A percentile compares a stretch with the other conserved stretches of the same genome.
These are phyloP conservation scores for Trichoderma afroharzianum DNA, from an alignment of 2,329 filamentous ascomycete species.

Conservation along the genomic window DNA sequence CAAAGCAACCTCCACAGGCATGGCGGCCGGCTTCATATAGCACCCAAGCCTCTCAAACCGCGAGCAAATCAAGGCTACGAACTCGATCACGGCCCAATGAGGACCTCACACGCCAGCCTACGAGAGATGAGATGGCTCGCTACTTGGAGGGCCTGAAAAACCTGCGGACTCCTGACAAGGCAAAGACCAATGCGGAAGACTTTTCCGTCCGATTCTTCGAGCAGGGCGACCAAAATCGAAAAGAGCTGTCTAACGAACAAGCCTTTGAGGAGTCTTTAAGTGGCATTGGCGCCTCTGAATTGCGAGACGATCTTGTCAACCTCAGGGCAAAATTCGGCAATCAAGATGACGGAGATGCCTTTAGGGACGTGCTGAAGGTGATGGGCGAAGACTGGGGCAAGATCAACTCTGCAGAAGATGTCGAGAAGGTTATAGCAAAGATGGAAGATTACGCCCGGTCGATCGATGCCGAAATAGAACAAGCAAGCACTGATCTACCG, in stretches of 20 bases:
- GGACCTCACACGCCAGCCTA: slow-evolving; percentile 25
- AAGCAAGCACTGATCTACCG: slow-evolving; percentile 30
- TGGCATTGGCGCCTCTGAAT: slow-evolving; percentile 33
- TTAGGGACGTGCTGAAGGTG: slow-evolving; percentile 34
- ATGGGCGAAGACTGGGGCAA: slow-evolving; percentile 31
- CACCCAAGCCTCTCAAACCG: slow-evolving; percentile 29
- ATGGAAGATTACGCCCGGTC: slow-evolving; percentile 35
- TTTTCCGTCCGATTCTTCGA: slow-evolving; percentile 47
- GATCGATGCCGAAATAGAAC: slow-evolving; percentile 35
- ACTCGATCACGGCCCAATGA: slow-evolving; percentile 19
- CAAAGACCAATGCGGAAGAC: slow-evolving; percentile 20
- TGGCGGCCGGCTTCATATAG: slow-evolving; percentile 35
- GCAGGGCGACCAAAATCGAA: slow-evolving; percentile 37
- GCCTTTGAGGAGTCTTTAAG: slow-evolving; percentile 40
- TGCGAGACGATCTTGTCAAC: slow-evolving; percentile 36
- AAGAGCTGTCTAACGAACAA: slow-evolving; percentile 37
- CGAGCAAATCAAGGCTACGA: slow-evolving; percentile 21
- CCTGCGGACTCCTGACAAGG: slow-evolving; percentile 23
- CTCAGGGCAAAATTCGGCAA: slow-evolving; percentile 38
- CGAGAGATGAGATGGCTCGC: slow-evolving; percentile 26
- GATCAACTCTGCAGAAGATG: slow-evolving; percentile 31
- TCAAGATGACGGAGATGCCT: slow-evolving; percentile 32
- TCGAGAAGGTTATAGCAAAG: slow-evolving; percentile 34
- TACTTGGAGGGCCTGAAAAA: slow-evolving; percentile 29
- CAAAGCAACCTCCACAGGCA: slow-evolving; percentile 26